A percentile compares a stretch with the other conserved stretches of the same genome.
phyloP scores from a whole-genome alignment of 1,284 basidiomycete species.

The Volvariella surrecta region DNA sequence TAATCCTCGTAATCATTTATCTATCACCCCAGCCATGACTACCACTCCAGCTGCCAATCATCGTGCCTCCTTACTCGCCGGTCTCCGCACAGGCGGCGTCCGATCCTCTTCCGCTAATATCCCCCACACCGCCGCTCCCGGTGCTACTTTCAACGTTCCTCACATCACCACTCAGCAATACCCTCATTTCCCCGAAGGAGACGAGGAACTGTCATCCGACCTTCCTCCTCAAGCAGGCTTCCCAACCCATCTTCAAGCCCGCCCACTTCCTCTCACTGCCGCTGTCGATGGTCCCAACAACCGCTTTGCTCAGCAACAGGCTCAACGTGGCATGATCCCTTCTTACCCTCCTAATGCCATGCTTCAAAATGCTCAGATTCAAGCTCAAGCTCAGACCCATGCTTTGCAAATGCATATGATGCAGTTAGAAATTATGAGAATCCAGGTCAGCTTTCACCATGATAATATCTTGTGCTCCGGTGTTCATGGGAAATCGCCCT shows the following conservation, averaged over 20 bases:
- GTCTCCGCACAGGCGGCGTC: conserved; percentile 79
- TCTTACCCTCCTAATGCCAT: conserved; percentile 30
- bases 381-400: conserved; percentile 40
- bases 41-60: conserved; percentile 45
- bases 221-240: conserved; percentile 37
- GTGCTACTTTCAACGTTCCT: conserved; percentile 52
- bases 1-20: conserved; percentile 28
- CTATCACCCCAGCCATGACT: conserved; percentile 40
- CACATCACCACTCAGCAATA: conserved; percentile 36
- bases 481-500: conserved; percentile 9
- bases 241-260: conserved; percentile 30
- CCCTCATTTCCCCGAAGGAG: conserved; percentile 39
- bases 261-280: conserved; percentile 51
- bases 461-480: conserved; percentile 8
- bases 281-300: conserved; percentile 60
- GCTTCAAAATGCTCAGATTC: conserved; percentile 24
- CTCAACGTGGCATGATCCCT: conserved; percentile 42
- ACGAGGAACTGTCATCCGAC: conserved; percentile 50
- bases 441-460: conserved; percentile 48
- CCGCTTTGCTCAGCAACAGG: conserved; percentile 50
- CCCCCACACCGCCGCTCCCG: conserved; percentile 63
- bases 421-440: conserved; percentile 70
- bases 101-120: conserved; percentile 54
- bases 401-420: conserved; percentile 73
- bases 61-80: conserved; percentile 75